Conservation (phyloP, 495 filamentous ascomycete genomes). For the Neurospora terricola region DNA sequence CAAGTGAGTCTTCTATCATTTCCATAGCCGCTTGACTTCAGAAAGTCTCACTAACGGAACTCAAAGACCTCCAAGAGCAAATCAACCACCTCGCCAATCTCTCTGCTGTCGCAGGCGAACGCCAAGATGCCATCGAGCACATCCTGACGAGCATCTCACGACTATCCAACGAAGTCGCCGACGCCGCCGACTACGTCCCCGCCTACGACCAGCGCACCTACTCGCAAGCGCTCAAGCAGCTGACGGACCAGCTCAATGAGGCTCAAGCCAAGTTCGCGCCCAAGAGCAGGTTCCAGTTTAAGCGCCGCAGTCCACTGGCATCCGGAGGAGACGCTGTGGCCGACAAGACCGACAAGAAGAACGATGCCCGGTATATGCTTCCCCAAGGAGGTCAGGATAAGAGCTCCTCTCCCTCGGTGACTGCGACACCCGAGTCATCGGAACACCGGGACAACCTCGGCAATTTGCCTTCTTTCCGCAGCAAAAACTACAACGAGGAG, state of each 20-base stretch:
- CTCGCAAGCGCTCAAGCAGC: conserved; percentile 30
- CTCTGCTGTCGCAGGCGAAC: conserved; percentile 31
- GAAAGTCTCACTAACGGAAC: not conserved
- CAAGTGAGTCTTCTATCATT: conserved; percentile 34
- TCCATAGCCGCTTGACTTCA: not conserved
- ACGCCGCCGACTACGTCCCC: conserved; percentile 32
- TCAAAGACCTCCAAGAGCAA: conserved; percentile 30
- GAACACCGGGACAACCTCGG: conserved; percentile 24
- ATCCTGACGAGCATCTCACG: conserved; percentile 34
- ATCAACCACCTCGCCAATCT: conserved; percentile 26
- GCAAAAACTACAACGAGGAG: conserved; percentile 43
- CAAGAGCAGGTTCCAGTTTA: conserved; percentile 39
- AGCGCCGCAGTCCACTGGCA: conserved; percentile 6
- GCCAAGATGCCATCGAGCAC: conserved; percentile 35
- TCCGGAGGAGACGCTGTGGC: not conserved
- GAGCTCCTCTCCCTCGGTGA: not conserved
- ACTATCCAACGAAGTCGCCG: conserved; percentile 33
- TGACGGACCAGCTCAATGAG: conserved; percentile 34
- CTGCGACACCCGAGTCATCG: too few species aligned
- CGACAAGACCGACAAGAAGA: conserved; percentile 2
- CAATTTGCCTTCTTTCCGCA: conserved; percentile 15
- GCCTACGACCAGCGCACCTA: conserved; percentile 38
- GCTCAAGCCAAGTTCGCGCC: conserved; percentile 29
- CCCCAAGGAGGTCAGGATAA: not conserved
- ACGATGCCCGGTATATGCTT: conserved; percentile 1